Evolutionary conservation across 768 basidiomycete genomes (phyloP).

Genomic region (Termitomyces titanicus): DNA sequence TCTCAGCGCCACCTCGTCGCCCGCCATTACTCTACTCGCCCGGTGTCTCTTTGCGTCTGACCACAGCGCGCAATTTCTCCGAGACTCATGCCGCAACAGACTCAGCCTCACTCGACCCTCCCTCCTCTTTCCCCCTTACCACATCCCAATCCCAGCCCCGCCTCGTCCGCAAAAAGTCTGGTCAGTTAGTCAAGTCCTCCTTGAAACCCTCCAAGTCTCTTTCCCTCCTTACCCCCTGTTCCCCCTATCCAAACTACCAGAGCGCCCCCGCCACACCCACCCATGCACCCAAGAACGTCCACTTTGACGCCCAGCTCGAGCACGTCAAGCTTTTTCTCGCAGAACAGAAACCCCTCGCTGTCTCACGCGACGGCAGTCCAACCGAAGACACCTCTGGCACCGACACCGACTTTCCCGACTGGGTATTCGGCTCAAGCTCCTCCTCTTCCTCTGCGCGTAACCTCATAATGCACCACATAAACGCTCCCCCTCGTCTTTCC

Average conservation of each 20-base stretch:
- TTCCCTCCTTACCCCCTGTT: constrained; percentile 46
- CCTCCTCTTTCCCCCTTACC: constrained; percentile 20
- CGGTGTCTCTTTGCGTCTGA: constrained; percentile 33
- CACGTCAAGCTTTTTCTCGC: constrained; percentile 93
- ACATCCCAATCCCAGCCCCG: constrained; percentile 29
- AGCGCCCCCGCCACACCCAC: constrained; percentile 84
- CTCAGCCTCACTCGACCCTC: constrained; percentile 10
- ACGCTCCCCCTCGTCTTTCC: constrained; percentile 53
- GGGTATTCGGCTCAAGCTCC: constrained; percentile 50
- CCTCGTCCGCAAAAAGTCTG: constrained; percentile 87
- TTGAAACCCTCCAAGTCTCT: constrained; percentile 70
- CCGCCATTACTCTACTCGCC: constrained; percentile 35
- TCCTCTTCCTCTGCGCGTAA: constrained; percentile 26
- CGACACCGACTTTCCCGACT: constrained; percentile 73
- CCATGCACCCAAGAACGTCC: constrained; percentile 70
- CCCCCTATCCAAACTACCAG: constrained; percentile 37
- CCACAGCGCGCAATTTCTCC: constrained; percentile 26
- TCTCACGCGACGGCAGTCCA: constrained; percentile 87
- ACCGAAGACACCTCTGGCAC: constrained; percentile 75
- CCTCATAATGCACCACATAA: constrained; percentile 60
- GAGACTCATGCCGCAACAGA: constrained; percentile 26
- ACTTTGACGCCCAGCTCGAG: constrained; percentile 90
- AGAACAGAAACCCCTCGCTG: constrained; percentile 92
- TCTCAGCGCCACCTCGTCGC: neutral
- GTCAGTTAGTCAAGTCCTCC: constrained; percentile 89